These are phyloP conservation scores for Marasmius oreades DNA, from an alignment of 1,284 basidiomycete genomes.

Conservation along the genomic window DNA sequence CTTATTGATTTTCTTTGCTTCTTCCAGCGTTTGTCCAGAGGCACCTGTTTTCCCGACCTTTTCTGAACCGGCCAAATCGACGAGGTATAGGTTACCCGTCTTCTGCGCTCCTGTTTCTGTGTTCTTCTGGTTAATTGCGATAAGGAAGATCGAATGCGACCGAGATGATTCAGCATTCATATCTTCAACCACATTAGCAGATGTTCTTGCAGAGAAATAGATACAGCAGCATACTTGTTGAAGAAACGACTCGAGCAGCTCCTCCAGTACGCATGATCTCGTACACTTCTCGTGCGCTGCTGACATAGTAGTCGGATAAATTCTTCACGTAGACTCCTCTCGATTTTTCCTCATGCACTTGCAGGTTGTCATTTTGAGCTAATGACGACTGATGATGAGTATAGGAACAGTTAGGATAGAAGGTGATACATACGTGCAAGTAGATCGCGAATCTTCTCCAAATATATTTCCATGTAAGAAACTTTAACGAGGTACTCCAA, in stretches of 20 bases:
- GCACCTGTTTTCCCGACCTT: conserved; percentile 99
- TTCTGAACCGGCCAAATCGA: conserved; percentile 98
- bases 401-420: background rate
- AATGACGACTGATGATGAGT: conserved; percentile 9
- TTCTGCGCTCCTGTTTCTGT: conserved; percentile 95
- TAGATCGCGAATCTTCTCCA: conserved; percentile 95
- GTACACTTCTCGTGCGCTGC: conserved; percentile 94
- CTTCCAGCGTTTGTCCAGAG: conserved; percentile 97
- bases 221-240: conserved; percentile 72
- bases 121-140: conserved; percentile 96
- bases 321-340: conserved; percentile 98
- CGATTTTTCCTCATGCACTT: conserved; percentile 98
- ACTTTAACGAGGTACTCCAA: conserved; percentile 99
- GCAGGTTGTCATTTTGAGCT: conserved; percentile 99
- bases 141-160: conserved; percentile 98
- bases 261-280: conserved; percentile 99
- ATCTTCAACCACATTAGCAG: conserved; percentile 46
- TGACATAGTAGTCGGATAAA: conserved; percentile 97
- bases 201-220: background rate
- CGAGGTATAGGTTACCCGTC: conserved; percentile 95
- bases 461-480: conserved; percentile 99
- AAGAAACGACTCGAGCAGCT: conserved; percentile 86
- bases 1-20: conserved; percentile 99
- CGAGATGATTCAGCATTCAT: conserved; percentile 99
- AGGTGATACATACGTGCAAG: conserved; percentile 78